Percentiles rank a stretch among this genome's conserved stretches.
Conservation (phyloP, 352 stramenopile species). For the Pythium biforme region DNA sequence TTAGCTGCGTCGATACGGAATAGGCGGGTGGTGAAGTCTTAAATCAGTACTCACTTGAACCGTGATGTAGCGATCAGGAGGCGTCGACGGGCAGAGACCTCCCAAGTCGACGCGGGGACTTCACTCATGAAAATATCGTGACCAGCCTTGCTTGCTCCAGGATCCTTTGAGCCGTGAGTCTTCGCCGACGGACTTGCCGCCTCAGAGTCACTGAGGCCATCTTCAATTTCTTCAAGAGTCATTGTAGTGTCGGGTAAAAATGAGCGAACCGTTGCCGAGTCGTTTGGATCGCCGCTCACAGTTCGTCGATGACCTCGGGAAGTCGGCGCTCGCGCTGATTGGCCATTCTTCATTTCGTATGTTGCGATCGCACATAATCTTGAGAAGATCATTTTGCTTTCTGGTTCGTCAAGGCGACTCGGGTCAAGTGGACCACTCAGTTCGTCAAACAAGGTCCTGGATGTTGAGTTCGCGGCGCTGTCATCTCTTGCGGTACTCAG, state of each 20-base stretch:
- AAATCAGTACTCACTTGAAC: conserved; percentile 41
- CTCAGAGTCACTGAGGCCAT: conserved; percentile 10
- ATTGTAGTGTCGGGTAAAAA: neutral
- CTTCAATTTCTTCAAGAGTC: conserved; percentile 7
- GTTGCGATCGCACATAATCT: conserved; percentile 55
- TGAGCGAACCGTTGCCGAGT: neutral
- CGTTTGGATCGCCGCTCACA: neutral
- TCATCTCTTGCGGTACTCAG: conserved; percentile 6
- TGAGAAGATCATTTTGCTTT: conserved; percentile 66
- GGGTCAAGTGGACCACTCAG: conserved; percentile 43
- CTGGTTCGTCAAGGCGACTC: conserved; percentile 38
- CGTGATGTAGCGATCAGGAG: conserved; percentile 67
- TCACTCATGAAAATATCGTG: conserved; percentile 75
- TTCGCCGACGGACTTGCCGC: neutral
- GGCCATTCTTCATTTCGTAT: conserved; percentile 28
- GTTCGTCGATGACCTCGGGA: neutral
- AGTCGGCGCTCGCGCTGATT: neutral
- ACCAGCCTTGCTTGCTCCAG: conserved; percentile 27
- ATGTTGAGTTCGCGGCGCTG: neutral
- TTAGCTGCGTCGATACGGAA: neutral
- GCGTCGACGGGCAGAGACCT: conserved; percentile 50
- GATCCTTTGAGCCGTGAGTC: neutral
- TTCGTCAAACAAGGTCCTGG: conserved; percentile 42
- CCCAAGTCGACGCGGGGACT: conserved; percentile 50
- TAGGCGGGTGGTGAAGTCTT: neutral